Evolutionary conservation across 495 filamentous ascomycete species (phyloP), one percentile per base, ranked within the genome.

Genomic region (Usnea hakonensis): DNA sequence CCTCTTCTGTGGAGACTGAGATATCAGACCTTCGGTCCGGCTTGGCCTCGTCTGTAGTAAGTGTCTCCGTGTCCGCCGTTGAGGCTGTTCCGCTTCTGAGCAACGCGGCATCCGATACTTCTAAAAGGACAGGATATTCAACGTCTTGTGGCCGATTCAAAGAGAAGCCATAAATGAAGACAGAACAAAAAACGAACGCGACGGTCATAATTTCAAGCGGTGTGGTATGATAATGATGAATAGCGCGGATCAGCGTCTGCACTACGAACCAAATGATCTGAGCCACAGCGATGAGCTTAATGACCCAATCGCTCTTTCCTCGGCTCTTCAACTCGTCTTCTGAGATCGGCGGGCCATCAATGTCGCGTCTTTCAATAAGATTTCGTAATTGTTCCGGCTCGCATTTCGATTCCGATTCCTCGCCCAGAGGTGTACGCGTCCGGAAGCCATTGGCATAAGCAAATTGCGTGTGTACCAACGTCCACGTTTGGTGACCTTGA

Each of bases 141-240:
- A 67, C 61, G 32, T 64, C 57, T 35, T 67, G 58, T 21, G 64
- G 64, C 17, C 38, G 59, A 32, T 60, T 14, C 13, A 23, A 52
- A 11, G 19, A 38, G 16, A 69, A 35, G 7, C 17, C 58, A 41
- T 64, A 69, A 16, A 53, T 69, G 17, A 64, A 50, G 1, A 68
- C 33, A 0, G 68, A 64, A 41, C 65, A 70, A 19, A 68, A 55
- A 9, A 72, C 61, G 54, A 74, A 75, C 11, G 70, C 70, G 1
- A 71, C 48, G 9, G 68, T 67, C 53, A 67, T 66, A 6, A 76
- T 69, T 44, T 76, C 74, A 17, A 73, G 64, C 58, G 72, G 66
- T n/a, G 70, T 65, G 14, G 62, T 65, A 0, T 68, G 65, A 5
- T 70, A 43, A 38, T 61, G 36, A 2, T 55, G 37, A 30, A 61